A percentile compares a stretch with the other conserved stretches of the same genome.
phyloP scores from a whole-genome alignment of 768 basidiomycete species.

The Amanita jacksonii region DNA sequence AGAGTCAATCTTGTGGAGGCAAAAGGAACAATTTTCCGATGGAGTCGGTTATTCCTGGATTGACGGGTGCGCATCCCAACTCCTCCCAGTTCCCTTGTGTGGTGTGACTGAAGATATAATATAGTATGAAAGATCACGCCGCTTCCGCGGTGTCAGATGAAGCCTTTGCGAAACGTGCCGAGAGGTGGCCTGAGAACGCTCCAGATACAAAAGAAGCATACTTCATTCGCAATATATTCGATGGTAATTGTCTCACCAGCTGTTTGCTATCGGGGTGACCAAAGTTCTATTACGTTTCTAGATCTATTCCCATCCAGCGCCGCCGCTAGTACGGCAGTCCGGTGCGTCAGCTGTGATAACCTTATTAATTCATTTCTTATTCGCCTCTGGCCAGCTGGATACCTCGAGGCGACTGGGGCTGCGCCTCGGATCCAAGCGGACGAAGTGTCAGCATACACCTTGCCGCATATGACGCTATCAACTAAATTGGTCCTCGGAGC shows the following conservation, averaged over 20 bases:
- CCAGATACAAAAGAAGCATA: conserved; percentile 98
- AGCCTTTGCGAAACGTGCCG: conserved; percentile 55
- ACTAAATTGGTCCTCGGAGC: conserved; percentile 18
- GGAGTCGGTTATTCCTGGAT: conserved; percentile 99
- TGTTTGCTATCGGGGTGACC: background rate
- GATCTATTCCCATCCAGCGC: conserved; percentile 78
- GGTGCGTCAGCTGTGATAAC: conserved; percentile 37
- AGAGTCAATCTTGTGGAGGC: conserved; percentile 90
- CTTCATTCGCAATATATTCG: conserved; percentile 86
- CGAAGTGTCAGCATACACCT: conserved; percentile 94
- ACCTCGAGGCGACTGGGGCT: conserved; percentile 95
- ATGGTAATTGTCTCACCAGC: conserved; percentile 49
- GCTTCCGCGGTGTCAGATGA: conserved; percentile 71
- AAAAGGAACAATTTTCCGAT: conserved; percentile 99
- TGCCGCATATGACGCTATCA: conserved; percentile 61
- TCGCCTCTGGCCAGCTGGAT: conserved; percentile 56
- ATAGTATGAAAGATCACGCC: conserved; percentile 86
- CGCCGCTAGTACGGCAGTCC: conserved; percentile 85
- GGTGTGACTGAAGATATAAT: conserved; percentile 8
- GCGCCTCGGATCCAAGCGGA: conserved; percentile 88
- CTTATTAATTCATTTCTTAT: conserved; percentile 3
- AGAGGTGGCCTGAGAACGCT: conserved; percentile 70
- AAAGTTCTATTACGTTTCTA: conserved; percentile 18
- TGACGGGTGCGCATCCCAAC: conserved; percentile 57
- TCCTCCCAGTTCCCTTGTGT: background rate